Evolutionary conservation across 208 protist species (phyloP), one percentile per base, ranked within the genome.

Genomic region (Vickermania spadyakhi): DNA sequence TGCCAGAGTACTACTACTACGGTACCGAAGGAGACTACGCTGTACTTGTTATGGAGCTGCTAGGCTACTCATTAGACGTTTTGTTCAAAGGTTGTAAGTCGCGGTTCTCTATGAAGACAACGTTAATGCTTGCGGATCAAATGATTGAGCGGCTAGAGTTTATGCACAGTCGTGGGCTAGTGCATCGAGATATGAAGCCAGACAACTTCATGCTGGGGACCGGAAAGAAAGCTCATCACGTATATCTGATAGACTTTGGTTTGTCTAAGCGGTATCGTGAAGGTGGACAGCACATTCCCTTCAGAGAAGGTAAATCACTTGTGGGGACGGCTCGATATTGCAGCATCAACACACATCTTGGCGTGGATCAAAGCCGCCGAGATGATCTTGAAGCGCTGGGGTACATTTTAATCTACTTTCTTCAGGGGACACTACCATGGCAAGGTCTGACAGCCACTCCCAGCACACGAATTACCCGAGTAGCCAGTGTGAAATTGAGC

Each of bases 341-440:
- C 1, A 96, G 84, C 58, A 97, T 99, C 60, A 99, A 99, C 83
- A 98, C 98, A 1, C 98, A 99, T 75, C 58, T 93, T 2, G 98
- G 98, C 56, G 93, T 97, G 36, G 93, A 96, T 64, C 93, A 97
- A 70, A 81, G 68, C 26, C 84, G 89, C 18, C 74, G 89, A 7
- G 89, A 96, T 62, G 89, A 96, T 66, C 51, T 96, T 14, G 87
- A 96, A 66, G 73, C 77, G 1, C 63, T 93, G 3, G 59, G 56
- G 31, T 98, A 98, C 61, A 73, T 99, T 22, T 72, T 99, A 18
- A 88, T 99, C 60, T 99, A 99, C 72, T 98, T 99, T 63, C 62
- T 96, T n/a, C 84, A 95, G 3, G 98, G 98, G 0, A 81, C 51
- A 28, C 72, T 99, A 45, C 98, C 98, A 28, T 99, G 98, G 98